These are phyloP conservation scores for Blastocrithidia nonstop DNA, from an alignment of 208 protist genomes.

Conservation along the genomic window DNA sequence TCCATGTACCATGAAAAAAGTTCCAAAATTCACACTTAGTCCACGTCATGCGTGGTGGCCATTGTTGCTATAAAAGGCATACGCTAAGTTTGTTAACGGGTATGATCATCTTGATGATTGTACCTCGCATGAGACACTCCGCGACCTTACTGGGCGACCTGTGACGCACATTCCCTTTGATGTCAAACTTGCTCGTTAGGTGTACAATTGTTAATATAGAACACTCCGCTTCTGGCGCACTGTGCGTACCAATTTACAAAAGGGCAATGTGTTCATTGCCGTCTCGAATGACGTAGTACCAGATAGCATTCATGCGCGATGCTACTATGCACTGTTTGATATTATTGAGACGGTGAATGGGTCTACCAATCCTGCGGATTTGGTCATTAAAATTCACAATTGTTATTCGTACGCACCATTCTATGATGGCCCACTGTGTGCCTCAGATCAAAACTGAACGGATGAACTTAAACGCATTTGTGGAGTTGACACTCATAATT, in stretches of 20 bases:
- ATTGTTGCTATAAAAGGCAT: conserved; percentile 82
- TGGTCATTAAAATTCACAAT: conserved; percentile 62
- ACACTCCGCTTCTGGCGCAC: conserved; percentile 52
- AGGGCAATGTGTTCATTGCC: conserved; percentile 57
- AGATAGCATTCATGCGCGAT: conserved; percentile 52
- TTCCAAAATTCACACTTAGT: conserved; percentile 47
- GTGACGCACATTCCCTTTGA: conserved; percentile 66
- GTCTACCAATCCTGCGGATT: conserved; percentile 27
- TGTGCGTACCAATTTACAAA: conserved; percentile 32
- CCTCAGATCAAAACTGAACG: conserved; percentile 11
- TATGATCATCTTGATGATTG: conserved; percentile 72
- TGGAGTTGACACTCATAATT: neutral
- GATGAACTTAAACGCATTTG: neutral
- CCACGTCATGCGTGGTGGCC: conserved; percentile 51
- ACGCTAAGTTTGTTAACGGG: conserved; percentile 82
- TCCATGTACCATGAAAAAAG: conserved; percentile 21
- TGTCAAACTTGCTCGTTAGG: conserved; percentile 38
- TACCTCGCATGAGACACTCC: conserved; percentile 69
- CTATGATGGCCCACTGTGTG: conserved; percentile 47
- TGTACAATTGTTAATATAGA: conserved; percentile 40
- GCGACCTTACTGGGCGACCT: conserved; percentile 73
- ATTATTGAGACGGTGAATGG: conserved; percentile 44
- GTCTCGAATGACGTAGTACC: conserved; percentile 23
- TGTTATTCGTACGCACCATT: conserved; percentile 22
- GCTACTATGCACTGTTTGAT: conserved; percentile 53